These are phyloP conservation scores for Agaricus subrufescens DNA, from an alignment of 768 basidiomycete species.

Conservation along the genomic window DNA sequence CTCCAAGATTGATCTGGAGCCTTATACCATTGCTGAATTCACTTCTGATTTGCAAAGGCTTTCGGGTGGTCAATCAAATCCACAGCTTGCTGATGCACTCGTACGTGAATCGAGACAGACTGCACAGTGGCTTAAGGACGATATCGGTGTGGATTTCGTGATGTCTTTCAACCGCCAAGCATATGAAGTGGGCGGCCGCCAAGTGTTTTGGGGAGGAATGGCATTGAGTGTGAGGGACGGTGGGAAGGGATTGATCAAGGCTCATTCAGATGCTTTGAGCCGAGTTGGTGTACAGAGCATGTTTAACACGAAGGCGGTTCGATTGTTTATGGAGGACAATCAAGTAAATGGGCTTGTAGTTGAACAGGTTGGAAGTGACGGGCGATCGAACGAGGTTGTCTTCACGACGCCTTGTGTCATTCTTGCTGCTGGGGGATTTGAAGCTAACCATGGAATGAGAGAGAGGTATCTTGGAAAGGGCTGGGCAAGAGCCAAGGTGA, in stretches of 20 bases:
- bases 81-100: slow-evolving; percentile 42
- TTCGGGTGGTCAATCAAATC: slow-evolving; percentile 44
- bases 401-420: slow-evolving; percentile 44
- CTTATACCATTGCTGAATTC: slow-evolving; percentile 54
- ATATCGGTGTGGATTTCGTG: slow-evolving; percentile 47
- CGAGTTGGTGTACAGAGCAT: slow-evolving; percentile 49
- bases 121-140: slow-evolving; percentile 50
- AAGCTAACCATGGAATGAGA: slow-evolving; percentile 50
- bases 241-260: slow-evolving; percentile 61
- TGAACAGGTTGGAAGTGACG: slow-evolving; percentile 41
- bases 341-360: slow-evolving; percentile 28
- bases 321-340: slow-evolving; percentile 32
- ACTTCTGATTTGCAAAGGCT: slow-evolving; percentile 57
- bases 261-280: slow-evolving; percentile 46
- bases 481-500: slow-evolving; percentile 56
- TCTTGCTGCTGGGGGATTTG: slow-evolving; percentile 65
- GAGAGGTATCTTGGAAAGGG: slow-evolving; percentile 48
- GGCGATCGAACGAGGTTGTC: slow-evolving; percentile 27
- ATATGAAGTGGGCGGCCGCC: slow-evolving; percentile 55
- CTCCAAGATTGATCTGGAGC: slow-evolving; percentile 47
- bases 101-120: slow-evolving; percentile 54
- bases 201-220: slow-evolving; percentile 71
- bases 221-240: slow-evolving; percentile 58
- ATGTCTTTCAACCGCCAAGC: slow-evolving; percentile 65
- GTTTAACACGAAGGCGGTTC: slow-evolving; percentile 48